Evolutionary conservation across 495 filamentous ascomycete species (phyloP), one percentile per base, ranked within the genome.

Genomic region (Tetracladium setigerum): DNA sequence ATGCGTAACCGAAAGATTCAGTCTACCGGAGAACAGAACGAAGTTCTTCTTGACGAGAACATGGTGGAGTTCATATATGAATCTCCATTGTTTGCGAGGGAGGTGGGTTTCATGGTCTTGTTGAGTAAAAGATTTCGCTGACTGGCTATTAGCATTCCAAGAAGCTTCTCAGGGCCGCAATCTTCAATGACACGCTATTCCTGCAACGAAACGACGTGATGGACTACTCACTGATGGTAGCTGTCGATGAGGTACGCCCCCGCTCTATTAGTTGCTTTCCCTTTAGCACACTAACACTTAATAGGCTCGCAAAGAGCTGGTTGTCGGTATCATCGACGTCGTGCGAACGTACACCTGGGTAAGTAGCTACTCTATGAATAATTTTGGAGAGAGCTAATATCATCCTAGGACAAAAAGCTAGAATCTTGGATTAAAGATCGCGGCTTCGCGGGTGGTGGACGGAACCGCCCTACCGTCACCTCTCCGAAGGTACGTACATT

Each of bases 21-120:
- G 58, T 85, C 83, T 39, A 99, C 92, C 4, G 92, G 92, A 41
- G 89, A 97, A 62, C 83, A 86, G 52, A 88, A 96, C 54, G 92
- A 99, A 62, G 92, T 99, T 6, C 78, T 99, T 15, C 78, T 97
- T 5, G 92, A 99, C 57, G 92, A 97, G 60, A 99, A 99, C 68
- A 95, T 99, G 82, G 92, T 99, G 9, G 92, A 99, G 59, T 95
- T 94, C 59, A 97, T 99, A 56, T 97, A 95, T 62, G 92, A 97
- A 61, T 90, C 88, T 1, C 92, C 92, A 0, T 74, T 99, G 14
- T 99, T 97, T 60, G 81, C 87, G 1, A 80, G 92, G 14, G 92
- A 97, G 51, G 55, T 54, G 48, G 38, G 38, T 47, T 33, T 16
- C 15, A 8, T 45, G 22, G 12, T 2, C 14, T n/a, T n/a, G n/a